Evolutionary conservation across 1,139 yeast species (phyloP), one percentile per base, ranked within the genome.

Genomic region (Sugiyamaella japonica): DNA sequence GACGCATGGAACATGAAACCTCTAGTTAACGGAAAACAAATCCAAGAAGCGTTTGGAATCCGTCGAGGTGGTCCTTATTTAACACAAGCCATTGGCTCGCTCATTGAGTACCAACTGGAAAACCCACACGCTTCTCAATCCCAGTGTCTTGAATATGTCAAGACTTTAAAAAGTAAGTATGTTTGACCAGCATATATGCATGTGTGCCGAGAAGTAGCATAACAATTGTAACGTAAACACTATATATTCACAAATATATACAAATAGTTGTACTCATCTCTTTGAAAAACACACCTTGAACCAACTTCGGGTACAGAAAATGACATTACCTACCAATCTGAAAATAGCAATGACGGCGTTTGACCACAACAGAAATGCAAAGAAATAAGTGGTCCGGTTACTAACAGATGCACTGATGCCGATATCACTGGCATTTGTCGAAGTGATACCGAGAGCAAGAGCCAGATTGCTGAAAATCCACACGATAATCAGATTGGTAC

Each of bases 11-110:
- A 53, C 1, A 25, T 73, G 55, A 67, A 67, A 54, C 76, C 78
- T 1, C 46, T 72, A 8, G 58, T 73, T 5, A 68, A 87, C 66
- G 97, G 97, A 17, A 88, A 84, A 61, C 78, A 81, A 32, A 69
- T 89, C 48, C 73, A 79, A 50, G 72, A 76, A 48, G 71, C 75
- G 13, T 71, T 86, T 20, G 71, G 76, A 9, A 56, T 56, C 13
- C 75, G 73, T 55, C 86, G 85, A 66, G 89, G 93, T 0, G 98
- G 98, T 0, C 90, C 91, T 3, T 89, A 97, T 96, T 76, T 89
- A 77, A 76, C 82, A 7, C 70, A 71, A 29, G 72, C 84, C 9
- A 78, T 81, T 56, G 81, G 80, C 12, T 71, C 76, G 44, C 77
- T 88, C 7, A 68, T 89, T 44, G 70, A 76, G 12, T 86, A 91